Evolutionary conservation across 257 asterid genomes (phyloP).

Genomic region (Ligustrum vulgare): DNA sequence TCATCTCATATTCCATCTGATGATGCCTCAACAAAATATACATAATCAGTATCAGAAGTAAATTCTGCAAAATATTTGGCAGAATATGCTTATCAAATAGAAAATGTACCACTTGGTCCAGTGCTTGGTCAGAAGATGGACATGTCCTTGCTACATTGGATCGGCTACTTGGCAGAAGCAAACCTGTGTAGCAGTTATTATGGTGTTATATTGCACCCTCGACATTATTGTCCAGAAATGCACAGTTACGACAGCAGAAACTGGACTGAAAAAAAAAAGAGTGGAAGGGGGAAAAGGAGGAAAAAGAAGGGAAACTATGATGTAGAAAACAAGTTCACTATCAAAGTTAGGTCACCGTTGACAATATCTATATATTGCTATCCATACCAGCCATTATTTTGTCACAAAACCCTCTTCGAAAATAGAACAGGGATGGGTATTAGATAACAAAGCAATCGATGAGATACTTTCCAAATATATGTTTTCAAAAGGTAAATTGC

Average conservation of each 20-base stretch:
- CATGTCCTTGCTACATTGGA: conserved; percentile 64
- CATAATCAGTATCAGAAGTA: conserved; percentile 15
- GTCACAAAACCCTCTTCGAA: not conserved
- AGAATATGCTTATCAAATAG: conserved; percentile 9
- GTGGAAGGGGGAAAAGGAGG: not conserved
- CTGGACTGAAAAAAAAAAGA: not conserved
- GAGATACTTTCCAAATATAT: conserved; percentile 2
- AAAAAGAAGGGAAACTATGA: not conserved
- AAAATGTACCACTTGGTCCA: conserved; percentile 60
- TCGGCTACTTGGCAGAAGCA: conserved; percentile 68
- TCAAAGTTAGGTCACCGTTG: conserved; percentile 7
- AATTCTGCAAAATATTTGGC: conserved; percentile 18
- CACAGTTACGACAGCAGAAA: conserved; percentile 9
- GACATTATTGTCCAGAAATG: not conserved
- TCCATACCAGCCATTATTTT: conserved; percentile 16
- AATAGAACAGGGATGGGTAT: not conserved
- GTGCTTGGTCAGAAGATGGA: conserved; percentile 51
- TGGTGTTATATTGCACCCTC: conserved; percentile 24
- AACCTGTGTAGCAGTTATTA: conserved; percentile 44
- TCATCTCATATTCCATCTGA: conserved; percentile 60
- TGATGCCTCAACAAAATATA: conserved; percentile 37
- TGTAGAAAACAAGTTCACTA: conserved; percentile 1
- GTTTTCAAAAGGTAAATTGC: not conserved
- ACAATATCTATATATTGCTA: conserved; percentile 1
- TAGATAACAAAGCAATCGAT: not conserved